Evolutionary conservation across 1,284 basidiomycete species (phyloP), one percentile per base, ranked within the genome.

Genomic region (Leccinum fallax): DNA sequence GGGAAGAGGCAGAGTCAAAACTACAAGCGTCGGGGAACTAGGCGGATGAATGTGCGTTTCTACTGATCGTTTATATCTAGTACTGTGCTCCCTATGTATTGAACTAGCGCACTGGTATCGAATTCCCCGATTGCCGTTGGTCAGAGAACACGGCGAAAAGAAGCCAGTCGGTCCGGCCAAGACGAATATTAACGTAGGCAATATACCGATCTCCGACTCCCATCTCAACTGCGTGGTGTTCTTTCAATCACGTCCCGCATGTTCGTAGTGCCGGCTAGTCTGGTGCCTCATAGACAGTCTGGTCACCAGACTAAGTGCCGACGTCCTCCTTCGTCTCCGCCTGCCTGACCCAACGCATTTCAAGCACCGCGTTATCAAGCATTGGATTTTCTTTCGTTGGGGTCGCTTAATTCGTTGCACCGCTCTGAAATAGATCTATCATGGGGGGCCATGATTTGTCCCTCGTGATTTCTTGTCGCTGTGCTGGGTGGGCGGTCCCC

Each of bases 1-100:
- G 68, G 66, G 13, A 30, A 7, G 66, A 68, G 1, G 68, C 63
- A 4, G 32, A 53, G 19, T 32, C 53, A 19, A 34, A 34, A 34
- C 11, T 53, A 26, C 9, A 9, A 30, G 28, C 51, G n/a, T 30
- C 11, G 16, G 51, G 8, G 19, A 46, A 46, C 19, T 46, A 46
- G 10, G 2, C 5, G n/a, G 5, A 11, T 19, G 19, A 43, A 19
- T 6, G 19, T 46, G 10, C 5, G 3, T n/a, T 43, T 43, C 40
- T 10, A n/a, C 38, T 40, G n/a, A 43, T 11, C 2, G 40, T 43
- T 11, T 19, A 6, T 16, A 9, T 38, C 16, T 9, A 16, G 36
- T 38, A 38, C 15, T 1, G 7, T 16, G 3, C 34, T 36, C 3
- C 5, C 34, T 36, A 36, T 36, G 34, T 15, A 9, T 2, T 38